Percentiles rank a stretch among this genome's conserved stretches.
Evolutionary conservation across 2,329 filamentous ascomycete species (phyloP).

Genomic region (Escovopsis sp.): DNA sequence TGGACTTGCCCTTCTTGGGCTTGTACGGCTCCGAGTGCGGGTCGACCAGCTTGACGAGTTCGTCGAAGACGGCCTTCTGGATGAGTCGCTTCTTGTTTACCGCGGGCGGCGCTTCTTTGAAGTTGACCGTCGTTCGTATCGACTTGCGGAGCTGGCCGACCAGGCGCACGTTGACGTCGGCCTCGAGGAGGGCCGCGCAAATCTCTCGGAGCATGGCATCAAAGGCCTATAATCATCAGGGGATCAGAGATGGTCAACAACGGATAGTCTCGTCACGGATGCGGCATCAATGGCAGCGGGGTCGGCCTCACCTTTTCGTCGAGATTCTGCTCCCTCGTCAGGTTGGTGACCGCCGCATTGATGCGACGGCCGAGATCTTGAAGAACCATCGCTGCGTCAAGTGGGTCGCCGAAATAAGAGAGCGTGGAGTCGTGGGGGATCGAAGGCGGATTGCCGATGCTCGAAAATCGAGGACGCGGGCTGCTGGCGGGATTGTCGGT

Average conservation of each 20-base stretch:
- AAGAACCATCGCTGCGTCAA: constrained; percentile 61
- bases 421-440: constrained; percentile 1
- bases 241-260: neutral
- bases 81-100: constrained; percentile 98
- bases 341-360: constrained; percentile 86
- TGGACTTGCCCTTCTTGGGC: constrained; percentile 88
- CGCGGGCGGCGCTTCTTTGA: constrained; percentile 77
- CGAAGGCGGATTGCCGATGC: neutral
- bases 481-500: constrained; percentile 2
- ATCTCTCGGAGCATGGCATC: constrained; percentile 98
- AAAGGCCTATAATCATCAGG: constrained; percentile 50
- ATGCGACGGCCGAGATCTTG: constrained; percentile 98
- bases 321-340: constrained; percentile 81
- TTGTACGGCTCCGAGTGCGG: constrained; percentile 92
- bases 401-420: neutral
- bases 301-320: constrained; percentile 70
- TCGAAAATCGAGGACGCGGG: constrained; percentile 2
- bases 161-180: constrained; percentile 92
- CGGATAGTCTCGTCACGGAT: constrained; percentile 1
- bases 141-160: constrained; percentile 85
- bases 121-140: constrained; percentile 82
- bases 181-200: constrained; percentile 84
- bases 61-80: constrained; percentile 94
- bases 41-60: constrained; percentile 88
- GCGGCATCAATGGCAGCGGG: constrained; percentile 1